Evolutionary conservation across 768 basidiomycete genomes (phyloP).

Genomic region (Mycena haematopus): DNA sequence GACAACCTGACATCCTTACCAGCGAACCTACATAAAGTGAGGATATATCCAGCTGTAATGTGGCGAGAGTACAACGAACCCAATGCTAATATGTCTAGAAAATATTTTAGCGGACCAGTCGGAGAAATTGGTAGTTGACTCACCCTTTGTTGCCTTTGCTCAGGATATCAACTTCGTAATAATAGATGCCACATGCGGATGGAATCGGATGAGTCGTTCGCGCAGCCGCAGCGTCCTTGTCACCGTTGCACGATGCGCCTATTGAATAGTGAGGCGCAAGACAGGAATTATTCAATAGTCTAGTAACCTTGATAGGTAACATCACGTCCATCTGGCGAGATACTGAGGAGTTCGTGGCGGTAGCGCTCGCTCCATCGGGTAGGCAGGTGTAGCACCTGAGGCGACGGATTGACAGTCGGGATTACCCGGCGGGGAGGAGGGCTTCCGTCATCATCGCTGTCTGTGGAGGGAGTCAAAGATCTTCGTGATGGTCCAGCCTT

Average conservation of each 20-base stretch:
- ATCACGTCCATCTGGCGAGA: conserved; percentile 77
- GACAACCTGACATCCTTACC: conserved; percentile 67
- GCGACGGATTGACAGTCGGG: conserved; percentile 41
- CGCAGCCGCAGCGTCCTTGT: conserved; percentile 86
- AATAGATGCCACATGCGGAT: conserved; percentile 88
- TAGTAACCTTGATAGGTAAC: conserved; percentile 69
- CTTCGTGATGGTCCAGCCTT: conserved; percentile 40
- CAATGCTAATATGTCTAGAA: conserved; percentile 78
- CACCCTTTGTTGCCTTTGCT: conserved; percentile 85
- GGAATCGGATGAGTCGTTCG: conserved; percentile 82
- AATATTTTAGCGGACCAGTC: conserved; percentile 25
- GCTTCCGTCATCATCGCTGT: conserved; percentile 74
- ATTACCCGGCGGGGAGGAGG: conserved; percentile 55
- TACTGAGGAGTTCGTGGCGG: conserved; percentile 61
- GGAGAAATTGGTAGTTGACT: conserved; percentile 34
- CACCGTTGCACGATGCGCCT: conserved; percentile 64
- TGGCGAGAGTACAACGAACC: conserved; percentile 51
- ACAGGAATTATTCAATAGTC: neutral
- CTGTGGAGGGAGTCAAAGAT: conserved; percentile 50
- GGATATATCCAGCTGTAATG: neutral
- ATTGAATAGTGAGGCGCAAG: conserved; percentile 20
- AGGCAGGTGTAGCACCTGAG: conserved; percentile 62
- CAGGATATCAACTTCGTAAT: conserved; percentile 89
- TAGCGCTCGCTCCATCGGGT: conserved; percentile 82
- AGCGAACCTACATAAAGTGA: conserved; percentile 59